phyloP scores from a whole-genome alignment of 2,329 filamentous ascomycete genomes.

The Aspergillus sp. region DNA sequence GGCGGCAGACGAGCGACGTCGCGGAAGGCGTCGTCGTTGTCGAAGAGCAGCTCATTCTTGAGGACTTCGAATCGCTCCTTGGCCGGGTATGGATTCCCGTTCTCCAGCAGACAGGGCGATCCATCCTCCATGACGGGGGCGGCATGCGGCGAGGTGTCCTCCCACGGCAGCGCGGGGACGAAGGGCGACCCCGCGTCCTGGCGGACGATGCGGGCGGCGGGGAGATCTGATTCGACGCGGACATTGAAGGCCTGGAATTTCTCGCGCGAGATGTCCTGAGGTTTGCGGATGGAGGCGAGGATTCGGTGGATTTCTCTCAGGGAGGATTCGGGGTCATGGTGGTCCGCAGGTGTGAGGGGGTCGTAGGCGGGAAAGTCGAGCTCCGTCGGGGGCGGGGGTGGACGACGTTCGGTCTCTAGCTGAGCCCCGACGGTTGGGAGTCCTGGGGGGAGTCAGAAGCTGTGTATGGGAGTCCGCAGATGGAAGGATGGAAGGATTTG shows the following conservation, averaged over 20 bases:
- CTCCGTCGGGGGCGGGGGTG: constrained; percentile 50
- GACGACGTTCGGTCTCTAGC: constrained; percentile 44
- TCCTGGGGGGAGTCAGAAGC: constrained; percentile 20
- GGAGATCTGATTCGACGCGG: constrained; percentile 35
- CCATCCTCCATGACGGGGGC: constrained; percentile 21
- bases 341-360: constrained; percentile 31
- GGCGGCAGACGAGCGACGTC: constrained; percentile 51
- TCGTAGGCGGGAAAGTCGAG: constrained; percentile 53
- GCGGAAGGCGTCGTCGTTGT: constrained; percentile 59
- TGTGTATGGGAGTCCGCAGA: too few relatives aligned
- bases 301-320: constrained; percentile 41
- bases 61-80: constrained; percentile 50
- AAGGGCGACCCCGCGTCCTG: constrained; percentile 27
- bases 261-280: constrained; percentile 40
- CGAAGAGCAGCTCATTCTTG: constrained; percentile 51
- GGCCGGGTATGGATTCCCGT: constrained; percentile 48
- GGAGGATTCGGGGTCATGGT: constrained; percentile 33
- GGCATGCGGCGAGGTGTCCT: constrained; percentile 14
- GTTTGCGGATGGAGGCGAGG: constrained; percentile 44
- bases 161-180: constrained; percentile 41
- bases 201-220: constrained; percentile 36
- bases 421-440: constrained; percentile 32
- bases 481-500: too few relatives aligned
- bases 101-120: constrained; percentile 42
- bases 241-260: constrained; percentile 44